Conservation (phyloP, 2,329 filamentous ascomycete genomes). For the Scorias spongiosa region DNA sequence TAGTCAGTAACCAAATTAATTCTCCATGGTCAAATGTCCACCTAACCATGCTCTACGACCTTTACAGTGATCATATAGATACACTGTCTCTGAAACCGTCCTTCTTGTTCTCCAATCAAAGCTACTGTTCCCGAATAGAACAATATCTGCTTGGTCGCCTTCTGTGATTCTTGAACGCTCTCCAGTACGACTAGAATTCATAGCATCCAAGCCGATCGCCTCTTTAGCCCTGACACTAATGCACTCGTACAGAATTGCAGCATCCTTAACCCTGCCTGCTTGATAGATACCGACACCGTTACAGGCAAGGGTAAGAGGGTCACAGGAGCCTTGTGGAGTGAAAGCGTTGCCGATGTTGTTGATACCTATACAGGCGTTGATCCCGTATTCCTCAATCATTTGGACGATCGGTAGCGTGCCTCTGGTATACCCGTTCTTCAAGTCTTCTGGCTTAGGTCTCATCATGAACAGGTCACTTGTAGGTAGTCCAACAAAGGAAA, state of each 20-base stretch:
- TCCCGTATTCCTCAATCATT: conserved; percentile 42
- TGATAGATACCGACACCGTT: conserved; percentile 54
- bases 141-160: conserved; percentile 27
- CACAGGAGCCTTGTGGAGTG: conserved; percentile 52
- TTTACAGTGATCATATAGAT: conserved; percentile 25
- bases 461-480: conserved; percentile 64
- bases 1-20: too few species aligned
- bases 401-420: conserved; percentile 48
- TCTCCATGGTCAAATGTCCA: conserved; percentile 1
- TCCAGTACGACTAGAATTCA: conserved; percentile 28
- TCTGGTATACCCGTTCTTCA: conserved; percentile 22
- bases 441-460: conserved; percentile 22
- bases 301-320: conserved; percentile 48
- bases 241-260: conserved; percentile 42
- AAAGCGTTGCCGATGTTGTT: conserved; percentile 67
- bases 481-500: conserved; percentile 54
- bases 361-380: conserved; percentile 47
- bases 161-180: conserved; percentile 1
- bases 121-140: conserved; percentile 24
- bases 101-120: conserved; percentile 26
- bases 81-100: conserved; percentile 29
- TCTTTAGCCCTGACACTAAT: conserved; percentile 15
- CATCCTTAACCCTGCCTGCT: conserved; percentile 44
- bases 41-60: conserved; percentile 5
- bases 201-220: conserved; percentile 16